Evolutionary conservation across 129 eudicot genomes (phyloP), one percentile per base, ranked within the genome.

Genomic region (Artemisia annua): DNA sequence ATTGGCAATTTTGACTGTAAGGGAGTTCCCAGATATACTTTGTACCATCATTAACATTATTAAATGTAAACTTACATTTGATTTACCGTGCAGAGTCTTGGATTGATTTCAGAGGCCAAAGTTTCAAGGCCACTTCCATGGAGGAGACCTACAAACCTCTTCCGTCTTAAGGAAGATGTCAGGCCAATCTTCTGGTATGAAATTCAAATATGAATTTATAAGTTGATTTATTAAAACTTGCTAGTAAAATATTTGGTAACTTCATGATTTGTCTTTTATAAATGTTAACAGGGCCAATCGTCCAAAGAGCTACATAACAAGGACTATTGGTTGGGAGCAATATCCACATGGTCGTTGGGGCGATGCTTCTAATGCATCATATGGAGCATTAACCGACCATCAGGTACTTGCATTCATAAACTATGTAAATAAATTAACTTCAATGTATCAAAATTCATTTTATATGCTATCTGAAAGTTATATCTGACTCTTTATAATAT

Each of bases 321-420:
- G 98, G 69, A 94, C 98, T 24, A 63, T 64, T 16, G 96, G 89
- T 32, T 94, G 98, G 98, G 98, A 94, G 56, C 95, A 90, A 79
- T 94, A 80, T 76, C 98, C 98, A 58, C 83, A 62, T 76, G 98
- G 98, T 43, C 91, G 93, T 81, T 94, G 98, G 98, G 96, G 92
- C 26, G 92, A 94, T 86, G 84, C 98, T 69, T 80, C 84, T 61
- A 90, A 79, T 74, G 96, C 98, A 51, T 90, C 97, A 49, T 94
- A 94, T 75, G 98, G 98, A 80, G 91, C 97, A 62, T 75, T 94
- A 54, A 80, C 79, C 32, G 98, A 94, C 69, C 86, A 94, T 83
- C 98, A 94, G 96, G 98, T 87, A 85, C 80, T 54, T 72, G 52
- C 46, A 13, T 6, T 16, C 53, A 48, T 59, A n/a, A 71, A 22